Base-by-base conservation (phyloP, 2,329 filamentous ascomycete genomes). In the Exophiala alcalophila region DNA sequence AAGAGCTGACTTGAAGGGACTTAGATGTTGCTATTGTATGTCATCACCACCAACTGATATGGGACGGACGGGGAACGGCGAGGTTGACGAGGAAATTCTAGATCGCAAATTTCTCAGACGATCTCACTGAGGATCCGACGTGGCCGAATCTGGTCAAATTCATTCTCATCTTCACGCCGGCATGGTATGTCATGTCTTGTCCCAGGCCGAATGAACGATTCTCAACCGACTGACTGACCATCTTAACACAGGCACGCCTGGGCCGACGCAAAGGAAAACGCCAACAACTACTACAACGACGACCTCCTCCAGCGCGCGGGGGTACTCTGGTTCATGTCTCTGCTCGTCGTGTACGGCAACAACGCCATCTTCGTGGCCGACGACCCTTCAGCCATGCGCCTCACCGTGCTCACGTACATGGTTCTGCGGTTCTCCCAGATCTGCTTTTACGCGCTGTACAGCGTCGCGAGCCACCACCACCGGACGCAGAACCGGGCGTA, bases 271-370 rank as follows among this genome's bases (percentile, higher is more conserved):
- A 67, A 70, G 44, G 71, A 73, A 56, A 59, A 73, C 43, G 73
- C 73, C 70, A 74, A 74, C 57, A 71, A 69, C 6, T 74, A 71
- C 58, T 74, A 73, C 56, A 73, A 70, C 39, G 71, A 74, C 44
- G 71, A 74, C 49, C 53, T 74, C 12, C 47, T 64, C 2, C 71
- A 74, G 51, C 67, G 71, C 5, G 53, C 71, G 19, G 55, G 70
- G 19, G 69, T 74, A 39, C 61, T 73, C 12, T 73, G 70, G 69
- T 63, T 73, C 40, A 74, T 74, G 71, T 66, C 70, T 2, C 54
- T 71, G 3, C 59, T 74, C 10, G 66, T 74, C 4, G 61, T 74
- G n/a, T 73, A 72, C 50, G 63, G 62, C 30, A 73, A 74, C 56
- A 73, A 73, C 39, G 70, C 71, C 4, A 62, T 63, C 4, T 52